Evolutionary conservation across 2,329 filamentous ascomycete genomes (phyloP).

Genomic region (Didymella keratinophila): DNA sequence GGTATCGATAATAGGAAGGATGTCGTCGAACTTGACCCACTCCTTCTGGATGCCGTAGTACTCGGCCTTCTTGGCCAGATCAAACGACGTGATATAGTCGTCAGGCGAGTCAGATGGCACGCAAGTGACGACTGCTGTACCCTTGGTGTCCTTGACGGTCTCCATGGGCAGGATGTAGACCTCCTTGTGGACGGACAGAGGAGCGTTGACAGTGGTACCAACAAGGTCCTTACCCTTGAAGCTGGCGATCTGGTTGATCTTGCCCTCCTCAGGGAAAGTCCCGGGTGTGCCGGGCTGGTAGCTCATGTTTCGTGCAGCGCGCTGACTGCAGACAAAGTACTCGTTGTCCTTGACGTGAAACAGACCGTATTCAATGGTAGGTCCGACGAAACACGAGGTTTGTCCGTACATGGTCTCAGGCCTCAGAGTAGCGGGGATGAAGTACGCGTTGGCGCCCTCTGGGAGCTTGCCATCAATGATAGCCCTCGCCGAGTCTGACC

Average conservation of each 20-base stretch:
- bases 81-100: slow-evolving; percentile 87
- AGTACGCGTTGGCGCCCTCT: slow-evolving; percentile 79
- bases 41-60: slow-evolving; percentile 95
- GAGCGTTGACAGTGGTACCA: slow-evolving; percentile 88
- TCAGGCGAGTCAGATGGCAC: slow-evolving; percentile 97
- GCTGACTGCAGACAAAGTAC: slow-evolving; percentile 83
- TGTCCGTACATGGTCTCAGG: slow-evolving; percentile 99
- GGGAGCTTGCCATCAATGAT: slow-evolving; percentile 80
- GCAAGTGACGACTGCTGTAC: slow-evolving; percentile 94
- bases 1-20: slow-evolving; percentile 78
- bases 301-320: slow-evolving; percentile 92
- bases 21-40: slow-evolving; percentile 86
- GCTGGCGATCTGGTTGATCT: slow-evolving; percentile 76
- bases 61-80: slow-evolving; percentile 92
- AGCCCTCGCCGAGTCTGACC: slow-evolving; percentile 78
- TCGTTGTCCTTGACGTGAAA: slow-evolving; percentile 74
- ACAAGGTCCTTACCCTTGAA: slow-evolving; percentile 81
- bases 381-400: slow-evolving; percentile 93
- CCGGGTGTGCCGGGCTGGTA: slow-evolving; percentile 78
- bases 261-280: slow-evolving; percentile 79
- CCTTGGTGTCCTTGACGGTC: slow-evolving; percentile 88
- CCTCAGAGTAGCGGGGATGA: slow-evolving; percentile 89
- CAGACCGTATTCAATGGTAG: slow-evolving; percentile 86
- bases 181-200: slow-evolving; percentile 79
- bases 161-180: slow-evolving; percentile 96